These are phyloP conservation scores for Friedmanniomyces simplex DNA, from an alignment of 495 filamentous ascomycete genomes.

Conservation along the genomic window DNA sequence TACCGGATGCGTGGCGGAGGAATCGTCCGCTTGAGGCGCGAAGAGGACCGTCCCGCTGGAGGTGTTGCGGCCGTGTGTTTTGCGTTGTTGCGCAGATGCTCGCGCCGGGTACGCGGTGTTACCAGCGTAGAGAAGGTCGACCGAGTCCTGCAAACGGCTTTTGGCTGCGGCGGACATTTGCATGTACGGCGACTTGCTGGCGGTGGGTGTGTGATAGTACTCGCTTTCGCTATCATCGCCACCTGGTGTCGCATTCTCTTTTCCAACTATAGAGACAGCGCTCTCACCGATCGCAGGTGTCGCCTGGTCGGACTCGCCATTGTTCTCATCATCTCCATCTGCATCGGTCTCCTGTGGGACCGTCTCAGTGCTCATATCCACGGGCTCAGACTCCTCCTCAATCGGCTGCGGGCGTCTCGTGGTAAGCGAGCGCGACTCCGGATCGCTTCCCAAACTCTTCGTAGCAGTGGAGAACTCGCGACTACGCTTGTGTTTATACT, in stretches of 20 bases:
- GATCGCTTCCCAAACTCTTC: slow-evolving; percentile 48
- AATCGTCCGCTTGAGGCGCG: slow-evolving; percentile 38
- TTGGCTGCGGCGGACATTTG: slow-evolving; percentile 19
- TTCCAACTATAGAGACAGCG: slow-evolving; percentile 14
- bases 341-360: slow-evolving; percentile 55
- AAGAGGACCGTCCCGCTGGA: slow-evolving; percentile 75
- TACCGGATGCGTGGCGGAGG: slow-evolving; percentile 28
- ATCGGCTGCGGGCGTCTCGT: slow-evolving; percentile 20
- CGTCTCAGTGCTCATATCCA: slow-evolving; percentile 31
- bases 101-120: slow-evolving; percentile 8
- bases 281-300: slow-evolving; percentile 15
- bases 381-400: slow-evolving; percentile 28
- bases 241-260: slow-evolving; percentile 20
- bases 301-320: slow-evolving; percentile 12
- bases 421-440: slow-evolving; percentile 37
- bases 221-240: slow-evolving; percentile 33
- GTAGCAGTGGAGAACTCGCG: slow-evolving; percentile 44
- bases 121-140: not conserved
- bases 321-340: slow-evolving; percentile 47
- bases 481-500: slow-evolving; percentile 9
- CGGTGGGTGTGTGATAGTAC: slow-evolving; percentile 29
- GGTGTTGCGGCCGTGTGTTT: slow-evolving; percentile 39
- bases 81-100: slow-evolving; percentile 25
- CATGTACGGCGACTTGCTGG: slow-evolving; percentile 18
- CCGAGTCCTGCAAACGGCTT: slow-evolving; percentile 1